These are phyloP conservation scores for Venturia nashicola DNA, from an alignment of 2,329 filamentous ascomycete genomes.

Conservation along the genomic window DNA sequence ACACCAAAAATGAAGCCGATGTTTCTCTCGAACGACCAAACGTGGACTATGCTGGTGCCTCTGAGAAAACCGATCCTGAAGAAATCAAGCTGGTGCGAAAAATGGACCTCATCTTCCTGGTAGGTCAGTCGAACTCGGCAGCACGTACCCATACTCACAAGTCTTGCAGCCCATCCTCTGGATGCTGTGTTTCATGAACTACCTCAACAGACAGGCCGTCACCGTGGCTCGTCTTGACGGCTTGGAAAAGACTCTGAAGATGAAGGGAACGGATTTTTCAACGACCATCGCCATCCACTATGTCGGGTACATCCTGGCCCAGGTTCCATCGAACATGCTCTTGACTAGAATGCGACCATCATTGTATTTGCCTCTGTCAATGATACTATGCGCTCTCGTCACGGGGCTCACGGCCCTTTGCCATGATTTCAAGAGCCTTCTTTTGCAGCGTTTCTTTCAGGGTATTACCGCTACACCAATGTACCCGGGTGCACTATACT, in stretches of 20 bases:
- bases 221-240: slow-evolving; percentile 51
- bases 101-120: slow-evolving; percentile 21
- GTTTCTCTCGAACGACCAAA: neutral
- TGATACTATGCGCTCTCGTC: slow-evolving; percentile 37
- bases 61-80: slow-evolving; percentile 22
- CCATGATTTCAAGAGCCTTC: slow-evolving; percentile 32
- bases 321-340: slow-evolving; percentile 39
- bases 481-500: slow-evolving; percentile 39
- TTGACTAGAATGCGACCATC: slow-evolving; percentile 36
- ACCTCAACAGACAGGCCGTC: slow-evolving; percentile 50
- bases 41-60: slow-evolving; percentile 21
- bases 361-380: slow-evolving; percentile 36
- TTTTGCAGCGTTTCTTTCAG: slow-evolving; percentile 35
- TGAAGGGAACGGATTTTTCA: slow-evolving; percentile 44
- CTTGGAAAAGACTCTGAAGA: slow-evolving; percentile 44
- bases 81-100: slow-evolving; percentile 23
- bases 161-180: slow-evolving; percentile 21
- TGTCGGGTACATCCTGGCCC: slow-evolving; percentile 45
- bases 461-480: slow-evolving; percentile 38
- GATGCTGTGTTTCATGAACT: slow-evolving; percentile 16
- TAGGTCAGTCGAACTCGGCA: slow-evolving; percentile 12
- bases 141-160: slow-evolving; percentile 20
- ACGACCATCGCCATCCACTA: slow-evolving; percentile 51
- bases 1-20: neutral
- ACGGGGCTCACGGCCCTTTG: slow-evolving; percentile 27